Conservation (phyloP, 192 early-diverging fungal genomes). For the Pecoramyces ruminantium region DNA sequence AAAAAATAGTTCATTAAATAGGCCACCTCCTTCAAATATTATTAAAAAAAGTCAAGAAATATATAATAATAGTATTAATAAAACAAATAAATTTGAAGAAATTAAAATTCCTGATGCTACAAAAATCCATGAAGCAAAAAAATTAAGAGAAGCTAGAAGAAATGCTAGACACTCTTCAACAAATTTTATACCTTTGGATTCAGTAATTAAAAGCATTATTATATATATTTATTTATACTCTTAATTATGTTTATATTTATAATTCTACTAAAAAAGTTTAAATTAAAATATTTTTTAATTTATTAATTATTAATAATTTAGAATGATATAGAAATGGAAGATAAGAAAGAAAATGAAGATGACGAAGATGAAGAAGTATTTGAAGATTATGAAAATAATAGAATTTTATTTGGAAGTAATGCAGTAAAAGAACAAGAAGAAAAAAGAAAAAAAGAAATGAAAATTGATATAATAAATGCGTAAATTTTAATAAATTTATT, state of each 20-base stretch:
- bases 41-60: background rate
- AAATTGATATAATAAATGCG: slow-evolving; percentile 4
- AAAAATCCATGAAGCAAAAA: slow-evolving; percentile 11
- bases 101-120: slow-evolving; percentile 10
- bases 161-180: slow-evolving; percentile 1
- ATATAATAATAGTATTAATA: background rate
- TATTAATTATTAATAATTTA: slow-evolving; percentile 13
- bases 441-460: slow-evolving; percentile 8
- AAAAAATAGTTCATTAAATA: slow-evolving; percentile 4
- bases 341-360: slow-evolving; percentile 16
- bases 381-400: slow-evolving; percentile 19
- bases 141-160: slow-evolving; percentile 12
- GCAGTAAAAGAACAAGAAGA: slow-evolving; percentile 12
- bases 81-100: background rate
- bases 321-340: slow-evolving; percentile 14
- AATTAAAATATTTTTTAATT: background rate
- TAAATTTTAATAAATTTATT: background rate
- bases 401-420: slow-evolving; percentile 11
- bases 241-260: background rate
- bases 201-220: background rate
- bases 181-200: background rate
- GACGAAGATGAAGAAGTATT: slow-evolving; percentile 17
- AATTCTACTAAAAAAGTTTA: background rate
- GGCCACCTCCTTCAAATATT: slow-evolving; percentile 3
- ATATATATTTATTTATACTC: slow-evolving; percentile 3